phyloP scores from a whole-genome alignment of 1,284 basidiomycete species.

The Ceratobasidium sp. region DNA sequence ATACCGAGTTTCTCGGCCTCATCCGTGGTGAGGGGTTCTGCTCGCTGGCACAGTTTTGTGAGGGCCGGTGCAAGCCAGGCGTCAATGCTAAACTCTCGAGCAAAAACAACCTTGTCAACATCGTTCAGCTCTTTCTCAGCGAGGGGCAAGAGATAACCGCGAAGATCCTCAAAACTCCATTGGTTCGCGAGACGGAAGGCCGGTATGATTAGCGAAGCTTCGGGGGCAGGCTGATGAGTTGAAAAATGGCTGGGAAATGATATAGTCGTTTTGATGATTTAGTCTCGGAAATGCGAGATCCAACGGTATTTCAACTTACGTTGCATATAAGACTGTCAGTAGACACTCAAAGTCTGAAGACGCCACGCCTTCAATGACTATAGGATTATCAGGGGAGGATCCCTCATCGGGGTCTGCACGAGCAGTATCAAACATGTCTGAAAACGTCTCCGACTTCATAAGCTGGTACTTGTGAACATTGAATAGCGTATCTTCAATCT shows the following conservation, averaged over 20 bases:
- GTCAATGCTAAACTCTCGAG: conserved; percentile 37
- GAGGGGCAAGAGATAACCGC: conserved; percentile 20
- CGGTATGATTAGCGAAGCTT: conserved; percentile 41
- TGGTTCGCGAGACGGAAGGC: conserved; percentile 46
- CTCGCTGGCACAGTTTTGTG: conserved; percentile 25
- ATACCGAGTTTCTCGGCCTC: conserved; percentile 40
- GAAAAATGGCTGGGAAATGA: conserved; percentile 22
- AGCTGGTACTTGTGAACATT: conserved; percentile 39
- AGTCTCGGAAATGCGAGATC: neutral
- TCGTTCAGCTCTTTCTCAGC: conserved; percentile 32
- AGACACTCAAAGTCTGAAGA: conserved; percentile 28
- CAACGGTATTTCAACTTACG: neutral
- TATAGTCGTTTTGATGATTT: neutral
- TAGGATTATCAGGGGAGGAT: conserved; percentile 17
- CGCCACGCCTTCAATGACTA: conserved; percentile 7
- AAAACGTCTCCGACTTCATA: conserved; percentile 32
- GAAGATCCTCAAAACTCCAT: conserved; percentile 46
- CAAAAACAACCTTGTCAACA: conserved; percentile 44
- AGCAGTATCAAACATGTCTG: conserved; percentile 19
- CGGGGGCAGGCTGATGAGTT: conserved; percentile 5
- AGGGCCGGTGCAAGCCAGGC: conserved; percentile 44
- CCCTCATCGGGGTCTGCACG: conserved; percentile 14
- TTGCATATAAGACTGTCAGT: conserved; percentile 22
- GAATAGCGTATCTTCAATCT: neutral
- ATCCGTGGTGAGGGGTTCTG: conserved; percentile 27